phyloP scores from a whole-genome alignment of 177 flowering plant genomes.

The Vitis hybrid region DNA sequence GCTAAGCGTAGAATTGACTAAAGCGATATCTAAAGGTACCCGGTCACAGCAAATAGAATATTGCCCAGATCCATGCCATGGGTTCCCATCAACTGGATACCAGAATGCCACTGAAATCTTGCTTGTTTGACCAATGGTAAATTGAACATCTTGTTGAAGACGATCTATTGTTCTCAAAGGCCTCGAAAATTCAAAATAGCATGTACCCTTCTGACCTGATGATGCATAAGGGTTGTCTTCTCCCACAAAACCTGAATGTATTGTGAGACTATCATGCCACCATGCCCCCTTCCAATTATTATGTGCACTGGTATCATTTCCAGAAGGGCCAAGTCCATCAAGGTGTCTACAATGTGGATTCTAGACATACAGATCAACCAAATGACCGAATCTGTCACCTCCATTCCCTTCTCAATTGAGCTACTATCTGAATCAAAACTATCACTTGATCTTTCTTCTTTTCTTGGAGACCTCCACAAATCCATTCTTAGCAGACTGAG shows the following conservation, averaged over 20 bases:
- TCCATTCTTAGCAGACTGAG: no score
- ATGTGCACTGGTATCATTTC: constrained; percentile 80
- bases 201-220: constrained; percentile 67
- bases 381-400: constrained; percentile 68
- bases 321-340: constrained; percentile 87
- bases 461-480: no score
- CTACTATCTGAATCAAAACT: no score
- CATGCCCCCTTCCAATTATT: constrained; percentile 98
- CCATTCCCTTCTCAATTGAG: no score
- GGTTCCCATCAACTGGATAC: constrained; percentile 76
- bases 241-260: constrained; percentile 81
- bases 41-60: constrained; percentile 81
- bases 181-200: constrained; percentile 89
- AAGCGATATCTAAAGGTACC: constrained; percentile 58
- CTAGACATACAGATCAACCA: constrained; percentile 89
- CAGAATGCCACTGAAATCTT: constrained; percentile 84
- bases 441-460: no score
- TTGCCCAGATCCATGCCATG: constrained; percentile 92
- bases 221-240: constrained; percentile 85
- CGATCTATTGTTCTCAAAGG: constrained; percentile 95
- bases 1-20: constrained; percentile 22
- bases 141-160: constrained; percentile 93
- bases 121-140: constrained; percentile 64
- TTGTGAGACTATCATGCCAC: constrained; percentile 86
- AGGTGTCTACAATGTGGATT: constrained; percentile 87